Evolutionary conservation across 164 flowering plant genomes (phyloP).

Genomic region (Houttuynia cordata): DNA sequence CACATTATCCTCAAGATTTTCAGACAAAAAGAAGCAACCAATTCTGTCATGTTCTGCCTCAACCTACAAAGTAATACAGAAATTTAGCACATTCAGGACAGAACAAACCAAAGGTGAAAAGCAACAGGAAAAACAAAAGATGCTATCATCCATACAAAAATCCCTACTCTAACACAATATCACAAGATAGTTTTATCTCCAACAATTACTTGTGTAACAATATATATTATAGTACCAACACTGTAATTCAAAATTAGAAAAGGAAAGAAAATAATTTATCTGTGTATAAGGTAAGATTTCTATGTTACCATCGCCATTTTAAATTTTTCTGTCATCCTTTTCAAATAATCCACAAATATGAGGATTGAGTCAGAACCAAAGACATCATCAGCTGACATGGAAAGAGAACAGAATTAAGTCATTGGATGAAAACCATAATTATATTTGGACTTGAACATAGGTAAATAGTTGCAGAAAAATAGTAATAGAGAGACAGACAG

Average conservation of each 20-base stretch:
- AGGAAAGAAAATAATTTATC: background rate
- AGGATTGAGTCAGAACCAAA: constrained; percentile 16
- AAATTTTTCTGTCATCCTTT: constrained; percentile 39
- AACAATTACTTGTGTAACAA: too few species aligned
- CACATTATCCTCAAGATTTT: constrained; percentile 49
- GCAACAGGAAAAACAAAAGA: background rate
- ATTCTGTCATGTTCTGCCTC: constrained; percentile 35
- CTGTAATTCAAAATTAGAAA: background rate
- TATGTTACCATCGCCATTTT: constrained; percentile 65
- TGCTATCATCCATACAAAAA: too few species aligned
- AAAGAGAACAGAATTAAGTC: constrained; percentile 3
- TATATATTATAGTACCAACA: too few species aligned
- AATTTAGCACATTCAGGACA: background rate
- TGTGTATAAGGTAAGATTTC: background rate
- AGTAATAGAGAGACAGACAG: too few species aligned
- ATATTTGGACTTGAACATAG: background rate
- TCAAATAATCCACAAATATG: constrained; percentile 33
- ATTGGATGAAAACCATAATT: too few species aligned
- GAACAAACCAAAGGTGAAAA: background rate
- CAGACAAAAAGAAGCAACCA: constrained; percentile 61
- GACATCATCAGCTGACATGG: constrained; percentile 21
- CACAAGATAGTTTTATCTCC: too few species aligned
- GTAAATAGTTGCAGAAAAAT: background rate
- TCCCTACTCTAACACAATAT: too few species aligned
- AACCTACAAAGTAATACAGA: constrained; percentile 28